Percentiles rank a stretch among this genome's conserved stretches.
phyloP scores from a whole-genome alignment of 148 eudicot genomes.

The Dysphania ambrosioides region DNA sequence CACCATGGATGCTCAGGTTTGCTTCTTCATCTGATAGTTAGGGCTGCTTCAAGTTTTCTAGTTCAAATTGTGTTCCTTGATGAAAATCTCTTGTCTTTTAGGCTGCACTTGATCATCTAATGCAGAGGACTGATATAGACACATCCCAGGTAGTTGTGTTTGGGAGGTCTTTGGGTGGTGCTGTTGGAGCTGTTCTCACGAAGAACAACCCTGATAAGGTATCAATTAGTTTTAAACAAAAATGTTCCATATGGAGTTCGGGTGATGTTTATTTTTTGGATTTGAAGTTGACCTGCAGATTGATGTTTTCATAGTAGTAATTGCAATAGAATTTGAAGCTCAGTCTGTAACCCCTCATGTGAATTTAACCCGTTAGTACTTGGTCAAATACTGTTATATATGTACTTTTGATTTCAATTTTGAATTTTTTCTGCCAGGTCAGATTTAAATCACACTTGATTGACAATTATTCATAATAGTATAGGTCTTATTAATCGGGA shows the following conservation, averaged over 20 bases:
- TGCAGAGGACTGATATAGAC: conserved; percentile 88
- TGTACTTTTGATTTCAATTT: no score
- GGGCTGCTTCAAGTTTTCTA: neutral
- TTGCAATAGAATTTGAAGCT: no score
- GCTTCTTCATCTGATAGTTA: neutral
- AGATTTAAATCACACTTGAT: no score
- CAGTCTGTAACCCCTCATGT: no score
- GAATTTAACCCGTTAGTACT: no score
- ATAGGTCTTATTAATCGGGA: no score
- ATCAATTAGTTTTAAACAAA: neutral
- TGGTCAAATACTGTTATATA: no score
- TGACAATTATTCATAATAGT: no score
- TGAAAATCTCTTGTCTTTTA: conserved; percentile 25
- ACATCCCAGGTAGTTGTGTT: conserved; percentile 82
- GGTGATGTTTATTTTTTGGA: neutral
- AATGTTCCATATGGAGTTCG: neutral
- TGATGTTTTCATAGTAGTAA: no score
- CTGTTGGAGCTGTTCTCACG: conserved; percentile 79
- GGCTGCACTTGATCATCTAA: conserved; percentile 94
- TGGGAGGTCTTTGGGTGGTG: conserved; percentile 98
- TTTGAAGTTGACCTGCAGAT: no score
- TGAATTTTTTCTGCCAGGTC: no score
- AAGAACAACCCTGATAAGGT: conserved; percentile 95
- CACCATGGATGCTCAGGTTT: conserved; percentile 90
- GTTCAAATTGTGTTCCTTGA: conserved; percentile 8